Conservation (phyloP, 2,329 filamentous ascomycete genomes). For the Xylariaceae sp. region DNA sequence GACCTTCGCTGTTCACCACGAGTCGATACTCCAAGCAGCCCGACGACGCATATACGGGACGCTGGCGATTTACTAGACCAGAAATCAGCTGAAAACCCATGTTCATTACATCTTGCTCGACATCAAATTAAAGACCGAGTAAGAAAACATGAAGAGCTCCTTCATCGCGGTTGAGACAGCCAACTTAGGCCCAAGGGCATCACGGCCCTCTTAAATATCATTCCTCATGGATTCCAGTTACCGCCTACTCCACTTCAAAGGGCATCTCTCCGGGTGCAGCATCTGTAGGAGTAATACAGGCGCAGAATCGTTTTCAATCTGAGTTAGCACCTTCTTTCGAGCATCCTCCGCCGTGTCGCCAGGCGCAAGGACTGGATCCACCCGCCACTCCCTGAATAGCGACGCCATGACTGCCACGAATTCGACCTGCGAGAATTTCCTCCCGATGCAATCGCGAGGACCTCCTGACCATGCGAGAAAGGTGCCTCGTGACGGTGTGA, state of each 20-base stretch:
- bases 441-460: slow-evolving; percentile 19
- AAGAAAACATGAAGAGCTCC: too few relatives aligned
- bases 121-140: too few relatives aligned
- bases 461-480: slow-evolving; percentile 24
- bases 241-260: slow-evolving; percentile 5
- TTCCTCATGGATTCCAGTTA: too few relatives aligned
- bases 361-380: background rate
- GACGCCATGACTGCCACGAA: slow-evolving; percentile 17
- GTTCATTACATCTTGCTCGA: too few relatives aligned
- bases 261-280: slow-evolving; percentile 8
- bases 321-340: background rate
- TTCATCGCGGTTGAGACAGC: too few relatives aligned
- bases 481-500: slow-evolving; percentile 5
- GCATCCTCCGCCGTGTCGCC: slow-evolving; percentile 1
- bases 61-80: too few relatives aligned
- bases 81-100: too few relatives aligned
- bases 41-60: too few relatives aligned
- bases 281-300: slow-evolving; percentile 7
- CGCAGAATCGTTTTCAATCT: slow-evolving; percentile 5
- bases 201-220: too few relatives aligned
- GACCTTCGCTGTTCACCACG: too few relatives aligned
- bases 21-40: too few relatives aligned
- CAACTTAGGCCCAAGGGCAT: too few relatives aligned
- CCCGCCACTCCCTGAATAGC: slow-evolving; percentile 4
- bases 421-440: slow-evolving; percentile 26